Evolutionary conservation across 2,329 filamentous ascomycete genomes (phyloP), one percentile per base, ranked within the genome.

Genomic region (Aspergillus oerlinghausenensis): DNA sequence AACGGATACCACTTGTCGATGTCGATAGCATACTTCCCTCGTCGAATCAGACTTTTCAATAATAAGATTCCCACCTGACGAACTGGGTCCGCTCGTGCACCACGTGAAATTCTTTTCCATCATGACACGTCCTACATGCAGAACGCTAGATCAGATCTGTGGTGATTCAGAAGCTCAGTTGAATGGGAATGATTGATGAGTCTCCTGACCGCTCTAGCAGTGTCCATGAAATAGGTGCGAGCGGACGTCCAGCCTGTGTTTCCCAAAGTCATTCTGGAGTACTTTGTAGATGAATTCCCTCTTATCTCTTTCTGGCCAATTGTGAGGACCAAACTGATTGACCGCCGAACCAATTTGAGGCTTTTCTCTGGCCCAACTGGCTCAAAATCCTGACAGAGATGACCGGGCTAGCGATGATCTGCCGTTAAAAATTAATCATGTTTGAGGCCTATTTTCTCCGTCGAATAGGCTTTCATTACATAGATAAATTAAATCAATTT

Each of bases 11-110:
- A 59, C 54, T 60, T 52, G 29, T 62, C 60, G 51, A 55, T 59
- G 63, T 65, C 62, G 60, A 65, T 57, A 58, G 59, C 55, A 59
- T 55, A 49, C 49, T 54, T 59, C 26, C 60, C 50, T 57, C 51
- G 21, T 59, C 60, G 57, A 55, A 49, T 49, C 49, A 58, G 47
- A 47, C 43, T 61, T 51, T 51, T 55, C 56, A 58, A 59, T 66
- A 66, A 61, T 64, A 54, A 53, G 59, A 58, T 65, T 57, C 60
- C 52, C 60, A 54, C 62, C 52, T 59, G 56, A 55, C 57, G 55
- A 58, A 62, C 56, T 55, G 59, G 57, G 54, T 53, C 57, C 52
- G 47, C 50, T 51, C 52, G 40, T 45, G 47, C 28, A 32, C 25
- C 58, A 55, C 47, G 50, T 54, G 55, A 52, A 38, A 40, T 19